Base-by-base conservation (phyloP, 2,329 filamentous ascomycete genomes). In the Aspergillus ochraceoroseus region DNA sequence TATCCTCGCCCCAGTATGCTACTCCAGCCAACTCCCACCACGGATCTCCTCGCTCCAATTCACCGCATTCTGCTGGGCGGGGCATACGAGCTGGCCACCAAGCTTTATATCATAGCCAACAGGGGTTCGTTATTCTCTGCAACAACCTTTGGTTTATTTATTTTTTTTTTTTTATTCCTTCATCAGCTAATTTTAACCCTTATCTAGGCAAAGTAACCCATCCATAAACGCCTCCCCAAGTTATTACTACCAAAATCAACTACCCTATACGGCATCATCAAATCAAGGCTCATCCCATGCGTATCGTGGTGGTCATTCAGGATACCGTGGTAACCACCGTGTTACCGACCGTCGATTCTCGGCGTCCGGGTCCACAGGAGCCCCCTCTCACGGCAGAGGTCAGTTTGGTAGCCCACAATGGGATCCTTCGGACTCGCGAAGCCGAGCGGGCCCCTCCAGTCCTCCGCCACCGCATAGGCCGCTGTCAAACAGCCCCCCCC, bases 401-500 rank as follows among this genome's bases (percentile, higher is more conserved):
- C 69, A 81, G 65, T 76, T 83, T 70, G 73, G 81, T 64, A 79
- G 85, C 64, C 61, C 80, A 2, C 85, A 87, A 31, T 89, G 86
- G 83, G 83, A 77, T 40, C 74, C 79, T 29, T 71, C 71, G 22
- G 70, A 71, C 33, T 70, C 74, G 12, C 71, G 72, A 39, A 71
- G 73, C 53, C 76, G 74, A 58, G 70, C 75, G 42, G 55, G 61
- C 23, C 60, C 67, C 42, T 51, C 68, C 23, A 61, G 55, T 38
- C 59, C 62, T 38, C 71, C 70, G 41, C 60, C 66, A 15, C 63
- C 53, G 15, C 61, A 61, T 32, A 51, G 51, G 13, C 58, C 59
- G 20, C 58, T 60, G 19, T 61, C 64, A 35, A 58, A 63, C 31
- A 56, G 55, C 32, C 56, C 57, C 45, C 30, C 56, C 34, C 43